Percentiles rank a stretch among this genome's conserved stretches.
These are phyloP conservation scores for Prosopis cineraria DNA, from an alignment of 306 rosid species.

Conservation along the genomic window DNA sequence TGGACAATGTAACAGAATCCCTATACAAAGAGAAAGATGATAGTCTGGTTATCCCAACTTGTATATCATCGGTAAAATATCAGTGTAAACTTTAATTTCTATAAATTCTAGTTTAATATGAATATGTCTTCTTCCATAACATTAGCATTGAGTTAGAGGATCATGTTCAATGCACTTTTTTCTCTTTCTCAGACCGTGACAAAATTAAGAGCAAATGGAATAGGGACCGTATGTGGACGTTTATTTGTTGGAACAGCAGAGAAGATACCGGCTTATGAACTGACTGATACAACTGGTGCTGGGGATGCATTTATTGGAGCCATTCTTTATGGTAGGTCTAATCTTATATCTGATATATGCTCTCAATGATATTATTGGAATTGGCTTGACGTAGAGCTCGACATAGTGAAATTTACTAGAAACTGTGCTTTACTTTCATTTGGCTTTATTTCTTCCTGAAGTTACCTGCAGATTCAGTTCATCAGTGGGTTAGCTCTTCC, in stretches of 20 bases:
- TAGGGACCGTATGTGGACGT: slow-evolving; percentile 79
- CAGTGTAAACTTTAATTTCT: slow-evolving; percentile 12
- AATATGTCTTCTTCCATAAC: slow-evolving; percentile 11
- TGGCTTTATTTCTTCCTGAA: slow-evolving; percentile 20
- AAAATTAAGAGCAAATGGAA: slow-evolving; percentile 65
- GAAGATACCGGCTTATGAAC: slow-evolving; percentile 78
- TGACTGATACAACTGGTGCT: slow-evolving; percentile 88
- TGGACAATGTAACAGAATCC: slow-evolving; percentile 51
- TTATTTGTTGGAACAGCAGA: slow-evolving; percentile 84
- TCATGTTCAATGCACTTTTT: not conserved
- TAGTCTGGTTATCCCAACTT: slow-evolving; percentile 55
- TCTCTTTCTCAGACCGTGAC: slow-evolving; percentile 48
- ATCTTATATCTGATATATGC: slow-evolving; percentile 7
- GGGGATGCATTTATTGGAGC: slow-evolving; percentile 99
- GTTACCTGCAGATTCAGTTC: not conserved
- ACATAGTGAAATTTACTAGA: slow-evolving; percentile 7
- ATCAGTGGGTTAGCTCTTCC: not conserved
- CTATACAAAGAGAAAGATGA: slow-evolving; percentile 61
- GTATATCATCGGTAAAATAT: slow-evolving; percentile 61
- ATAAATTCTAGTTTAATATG: slow-evolving; percentile 10
- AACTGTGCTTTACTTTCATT: not conserved
- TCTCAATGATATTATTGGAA: not conserved
- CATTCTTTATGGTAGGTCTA: slow-evolving; percentile 71
- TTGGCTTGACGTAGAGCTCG: not conserved
- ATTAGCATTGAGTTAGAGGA: not conserved